Evolutionary conservation across 176 grass and related monocot genomes (phyloP).

Genomic region (Lolium perenne): DNA sequence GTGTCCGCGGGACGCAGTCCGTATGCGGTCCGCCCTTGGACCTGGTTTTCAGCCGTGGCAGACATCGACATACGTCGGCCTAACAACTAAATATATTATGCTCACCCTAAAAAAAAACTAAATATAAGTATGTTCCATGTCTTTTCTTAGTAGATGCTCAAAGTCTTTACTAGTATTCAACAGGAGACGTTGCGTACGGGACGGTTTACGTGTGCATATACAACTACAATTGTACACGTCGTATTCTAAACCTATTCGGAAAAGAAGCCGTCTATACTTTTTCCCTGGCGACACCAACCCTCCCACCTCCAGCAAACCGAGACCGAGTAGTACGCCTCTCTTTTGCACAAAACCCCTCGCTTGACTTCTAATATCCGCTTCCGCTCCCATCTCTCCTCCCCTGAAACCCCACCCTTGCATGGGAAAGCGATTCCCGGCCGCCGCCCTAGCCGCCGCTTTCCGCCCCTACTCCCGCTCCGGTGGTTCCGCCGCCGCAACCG

Average conservation of each 20-base stretch:
- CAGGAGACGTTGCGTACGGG: not conserved
- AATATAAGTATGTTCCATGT: too few relatives aligned
- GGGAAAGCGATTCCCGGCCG: constrained; percentile 57
- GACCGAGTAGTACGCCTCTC: not conserved
- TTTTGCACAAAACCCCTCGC: constrained; percentile 46
- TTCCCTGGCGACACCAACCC: constrained; percentile 41
- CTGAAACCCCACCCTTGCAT: constrained; percentile 54
- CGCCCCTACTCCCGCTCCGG: constrained; percentile 43
- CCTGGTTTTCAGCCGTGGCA: too few relatives aligned
- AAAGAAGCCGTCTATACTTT: not conserved
- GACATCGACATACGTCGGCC: too few relatives aligned
- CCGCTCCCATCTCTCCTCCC: not conserved
- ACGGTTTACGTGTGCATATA: not conserved
- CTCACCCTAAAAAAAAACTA: too few relatives aligned
- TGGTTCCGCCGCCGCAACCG: not conserved
- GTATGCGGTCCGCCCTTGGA: too few relatives aligned
- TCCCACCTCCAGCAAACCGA: constrained; percentile 43
- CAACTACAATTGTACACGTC: too few relatives aligned
- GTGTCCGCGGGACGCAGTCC: too few relatives aligned
- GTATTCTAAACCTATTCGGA: not conserved
- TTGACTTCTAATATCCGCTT: constrained; percentile 15
- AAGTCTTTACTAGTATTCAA: too few relatives aligned
- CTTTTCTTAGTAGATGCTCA: too few relatives aligned
- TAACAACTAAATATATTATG: too few relatives aligned
- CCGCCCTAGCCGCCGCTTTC: constrained; percentile 49